Evolutionary conservation across 2,329 filamentous ascomycete genomes (phyloP), one percentile per base, ranked within the genome.

Genomic region (Fusarium sp.): DNA sequence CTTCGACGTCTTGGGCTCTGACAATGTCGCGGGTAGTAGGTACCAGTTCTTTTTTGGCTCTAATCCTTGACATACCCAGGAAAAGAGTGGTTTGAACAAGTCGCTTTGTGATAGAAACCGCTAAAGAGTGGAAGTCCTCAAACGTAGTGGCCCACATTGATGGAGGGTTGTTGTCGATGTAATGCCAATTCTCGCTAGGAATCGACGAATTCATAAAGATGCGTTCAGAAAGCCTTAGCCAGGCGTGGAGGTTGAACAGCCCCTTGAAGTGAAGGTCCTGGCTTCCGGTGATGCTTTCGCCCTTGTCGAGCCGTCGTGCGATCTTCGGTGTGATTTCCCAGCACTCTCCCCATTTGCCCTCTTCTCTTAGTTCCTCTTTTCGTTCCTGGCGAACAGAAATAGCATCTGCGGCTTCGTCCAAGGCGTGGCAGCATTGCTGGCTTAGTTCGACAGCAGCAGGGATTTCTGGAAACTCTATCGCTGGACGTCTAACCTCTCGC

Each of bases 151-250:
- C 86, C 70, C 91, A 89, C 23, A 97, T 87, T 0, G 91, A 88
- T 0, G 94, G 94, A 4, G 82, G 82, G 57, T 87, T 84, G n/a
- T 85, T 83, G 20, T 85, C 84, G 9, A 92, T 72, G 38, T 82
- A 83, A 34, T 81, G 82, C 92, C 92, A 97, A 75, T 92, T 94
- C 57, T 87, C 84, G 55, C 88, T 86, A 13, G 83, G 80, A 41
- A 86, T 81, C 3, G 82, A 77, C 13, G 85, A 84, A 63, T 94
- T 95, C 92, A 97, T 95, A 76, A 95, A 96, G 2, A 94, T 72
- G 2, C 83, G 82, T 45, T 86, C 83, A 0, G 91, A 90, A 6
- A 96, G 81, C 7, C 80, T 78, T 6, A 94, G 78, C 88, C 91
- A 93, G 11, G 80, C 83, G 4, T 80, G 77, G 4, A 89, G 74